These are phyloP conservation scores for Tephrocybe sp. DNA, from an alignment of 768 basidiomycete species.

Conservation along the genomic window DNA sequence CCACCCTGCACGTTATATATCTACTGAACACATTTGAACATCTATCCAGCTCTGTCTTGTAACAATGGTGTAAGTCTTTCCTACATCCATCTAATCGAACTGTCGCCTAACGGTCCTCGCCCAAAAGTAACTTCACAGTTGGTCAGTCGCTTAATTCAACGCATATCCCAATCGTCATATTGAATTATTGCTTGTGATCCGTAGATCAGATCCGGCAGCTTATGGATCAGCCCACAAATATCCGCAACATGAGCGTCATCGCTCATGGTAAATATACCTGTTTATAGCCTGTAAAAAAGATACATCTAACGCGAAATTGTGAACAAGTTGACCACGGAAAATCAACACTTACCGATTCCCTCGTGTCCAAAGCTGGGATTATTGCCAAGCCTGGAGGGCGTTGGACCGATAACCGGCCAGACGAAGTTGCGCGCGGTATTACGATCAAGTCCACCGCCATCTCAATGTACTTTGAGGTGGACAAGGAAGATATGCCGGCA, in stretches of 20 bases:
- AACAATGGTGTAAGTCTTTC: constrained; percentile 77
- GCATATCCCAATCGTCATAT: background rate
- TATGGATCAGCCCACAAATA: constrained; percentile 90
- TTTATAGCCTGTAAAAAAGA: background rate
- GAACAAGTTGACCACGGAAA: constrained; percentile 96
- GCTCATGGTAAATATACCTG: constrained; percentile 69
- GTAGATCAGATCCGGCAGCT: constrained; percentile 83
- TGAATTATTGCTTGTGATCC: constrained; percentile 4
- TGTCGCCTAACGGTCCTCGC: constrained; percentile 28
- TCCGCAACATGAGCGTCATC: constrained; percentile 94
- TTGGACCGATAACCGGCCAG: constrained; percentile 94
- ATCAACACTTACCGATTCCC: constrained; percentile 97
- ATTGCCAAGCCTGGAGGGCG: constrained; percentile 98
- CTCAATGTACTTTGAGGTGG: constrained; percentile 98
- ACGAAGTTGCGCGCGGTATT: constrained; percentile 99
- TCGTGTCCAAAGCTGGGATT: constrained; percentile 99
- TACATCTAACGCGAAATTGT: constrained; percentile 6
- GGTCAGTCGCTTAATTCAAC: constrained; percentile 45
- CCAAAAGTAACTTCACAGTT: constrained; percentile 80
- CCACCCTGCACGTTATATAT: no score
- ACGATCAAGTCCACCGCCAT: constrained; percentile 99
- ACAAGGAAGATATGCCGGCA: constrained; percentile 79
- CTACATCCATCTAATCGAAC: constrained; percentile 6
- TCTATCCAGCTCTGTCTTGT: constrained; percentile 38
- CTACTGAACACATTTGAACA: constrained; percentile 17